Evolutionary conservation across 1,139 yeast genomes (phyloP), one percentile per base, ranked within the genome.

Genomic region (Wickerhamiella pararugosa): DNA sequence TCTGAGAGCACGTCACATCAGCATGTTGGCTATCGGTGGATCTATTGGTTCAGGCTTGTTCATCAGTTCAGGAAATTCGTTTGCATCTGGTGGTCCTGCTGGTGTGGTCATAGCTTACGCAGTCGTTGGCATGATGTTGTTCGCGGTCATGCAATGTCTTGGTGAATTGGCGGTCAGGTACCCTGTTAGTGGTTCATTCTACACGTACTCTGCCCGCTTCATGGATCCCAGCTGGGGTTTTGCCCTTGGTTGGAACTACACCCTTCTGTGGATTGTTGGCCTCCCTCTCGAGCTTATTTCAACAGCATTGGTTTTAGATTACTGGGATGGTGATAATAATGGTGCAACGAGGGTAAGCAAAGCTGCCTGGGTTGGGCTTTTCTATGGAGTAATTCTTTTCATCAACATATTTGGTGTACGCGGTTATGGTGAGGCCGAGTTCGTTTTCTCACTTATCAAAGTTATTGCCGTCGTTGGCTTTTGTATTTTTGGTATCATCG

Each of bases 91-190:
- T 42, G 94, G 94, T 29, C 93, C 93, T 2, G 90, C 82, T 4
- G 80, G 82, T 41, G 62, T 82, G 37, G 59, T 81, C 35, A 84
- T 86, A 44, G 81, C 77, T 56, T 71, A 73, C 41, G 62, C 78
- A 37, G 70, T 80, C 49, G 82, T 84, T 38, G 66, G 79, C 6
- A 69, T 79, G 72, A 73, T 82, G 51, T 60, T 84, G 51, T 79
- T 74, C 62, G 71, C 75, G 52, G 79, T 81, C 39, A 77, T 81
- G 53, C 87, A 82, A 57, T 76, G 90, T 11, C 73, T 83, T 44
- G 90, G 93, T 49, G 94, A 83, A 59, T 59, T 83, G 57, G 83
- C 92, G 34, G 82, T 81, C 33, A 70, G 76, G 15, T 80, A 76
- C 60, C 87, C 90, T 36, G 75, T 82, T 37, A 67, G 80, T 43